phyloP scores from a whole-genome alignment of 768 basidiomycete genomes.

The Termitomyces sp. region DNA sequence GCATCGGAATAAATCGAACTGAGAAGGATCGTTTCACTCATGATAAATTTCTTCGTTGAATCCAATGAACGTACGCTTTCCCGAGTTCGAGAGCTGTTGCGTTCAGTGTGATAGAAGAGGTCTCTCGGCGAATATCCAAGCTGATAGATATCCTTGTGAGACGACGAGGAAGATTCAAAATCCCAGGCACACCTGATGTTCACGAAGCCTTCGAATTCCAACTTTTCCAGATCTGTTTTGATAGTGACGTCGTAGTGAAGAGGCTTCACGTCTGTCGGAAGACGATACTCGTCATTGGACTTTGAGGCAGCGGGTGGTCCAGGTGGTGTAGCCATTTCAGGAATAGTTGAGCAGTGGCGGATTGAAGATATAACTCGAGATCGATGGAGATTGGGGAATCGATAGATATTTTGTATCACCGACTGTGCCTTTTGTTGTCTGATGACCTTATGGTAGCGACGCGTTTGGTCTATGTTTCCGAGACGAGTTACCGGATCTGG shows the following conservation, averaged over 20 bases:
- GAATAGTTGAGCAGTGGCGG: conserved; percentile 17
- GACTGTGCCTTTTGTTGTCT: conserved; percentile 10
- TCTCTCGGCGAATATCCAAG: conserved; percentile 60
- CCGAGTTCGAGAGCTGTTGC: conserved; percentile 56
- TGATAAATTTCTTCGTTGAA: not conserved
- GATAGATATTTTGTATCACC: conserved; percentile 14
- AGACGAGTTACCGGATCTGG: conserved; percentile 7
- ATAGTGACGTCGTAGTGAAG: conserved; percentile 77
- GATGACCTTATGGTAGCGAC: conserved; percentile 16
- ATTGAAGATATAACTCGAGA: conserved; percentile 9
- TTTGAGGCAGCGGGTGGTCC: conserved; percentile 17
- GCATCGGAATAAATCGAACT: conserved; percentile 53
- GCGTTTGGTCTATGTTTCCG: conserved; percentile 8
- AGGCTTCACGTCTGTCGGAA: conserved; percentile 66
- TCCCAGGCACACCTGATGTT: conserved; percentile 53
- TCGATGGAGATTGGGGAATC: conserved; percentile 15
- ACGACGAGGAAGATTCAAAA: conserved; percentile 9
- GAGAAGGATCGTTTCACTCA: not conserved
- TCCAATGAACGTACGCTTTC: conserved; percentile 36
- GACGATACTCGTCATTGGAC: conserved; percentile 48
- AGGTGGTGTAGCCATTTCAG: conserved; percentile 26
- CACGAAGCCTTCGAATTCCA: conserved; percentile 74
- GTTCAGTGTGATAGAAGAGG: conserved; percentile 65
- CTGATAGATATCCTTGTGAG: conserved; percentile 30
- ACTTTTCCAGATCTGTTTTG: conserved; percentile 77